Base-by-base conservation (phyloP, 176 grass and related monocot genomes). In the Zea luxurians region DNA sequence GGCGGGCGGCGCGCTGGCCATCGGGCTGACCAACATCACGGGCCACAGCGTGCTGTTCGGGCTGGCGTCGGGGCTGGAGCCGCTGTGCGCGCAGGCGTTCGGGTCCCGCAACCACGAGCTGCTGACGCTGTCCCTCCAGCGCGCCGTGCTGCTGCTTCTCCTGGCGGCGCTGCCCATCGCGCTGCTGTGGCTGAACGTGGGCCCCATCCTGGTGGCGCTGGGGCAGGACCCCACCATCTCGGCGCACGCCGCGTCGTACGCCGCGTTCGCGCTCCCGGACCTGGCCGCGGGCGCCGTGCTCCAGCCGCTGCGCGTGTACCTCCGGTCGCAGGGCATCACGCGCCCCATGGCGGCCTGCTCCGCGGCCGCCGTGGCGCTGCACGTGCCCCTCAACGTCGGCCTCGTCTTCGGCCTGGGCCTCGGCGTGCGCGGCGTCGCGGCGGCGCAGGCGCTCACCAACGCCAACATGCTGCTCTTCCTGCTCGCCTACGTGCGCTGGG, bases 1-100 rank as follows among this genome's bases (percentile, higher is more conserved):
- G 7, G 96, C 96, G 12, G 96, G 96, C 77, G 92, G 96, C 58
- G 96, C 92, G 42, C 96, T 99, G 2, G 93, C 96, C 53, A 92
- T 99, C 77, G 96, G 96, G 2, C 93, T 99, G 57, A 99, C 92
- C 18, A 99, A 99, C 90, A 99, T 99, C 69, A 99, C 96, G 0
- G 96, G 96, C 36, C 93, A 95, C 83, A 94, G 92, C 63, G 92
- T 99, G 49, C 81, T 99, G 8, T 92, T 99, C 71, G 96, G 96
- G 44, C 92, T 99, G 2, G 96, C 96, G 0, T 99, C 96, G 2
- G 92, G 92, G 1, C 83, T 99, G 1, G 96, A 99, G 75, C 96
- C 96, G 10, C 88, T 99, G 0, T 99, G 96, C 54, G 78, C 89
- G 12, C 92, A 99, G 80, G 89, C 92, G 10, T 99, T 90, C 66